Base-by-base conservation (phyloP, 495 filamentous ascomycete species). In the Aspergillus campestris region DNA sequence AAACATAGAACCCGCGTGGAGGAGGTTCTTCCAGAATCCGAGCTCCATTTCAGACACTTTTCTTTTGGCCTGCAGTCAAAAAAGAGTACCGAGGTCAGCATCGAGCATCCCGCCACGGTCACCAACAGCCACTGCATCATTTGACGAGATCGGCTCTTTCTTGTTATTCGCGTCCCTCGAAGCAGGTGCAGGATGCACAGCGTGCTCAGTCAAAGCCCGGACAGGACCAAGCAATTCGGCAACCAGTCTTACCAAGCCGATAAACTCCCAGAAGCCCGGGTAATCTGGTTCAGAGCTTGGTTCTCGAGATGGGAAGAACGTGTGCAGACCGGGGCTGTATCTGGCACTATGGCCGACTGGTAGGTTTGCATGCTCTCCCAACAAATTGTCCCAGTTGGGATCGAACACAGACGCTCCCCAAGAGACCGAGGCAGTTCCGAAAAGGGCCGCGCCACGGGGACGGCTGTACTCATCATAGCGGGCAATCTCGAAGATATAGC, bases 401-500 rank as follows among this genome's bases (percentile, higher is more conserved):
- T 74, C 65, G 42, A 67, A 77, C 4, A 84, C 34, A 0, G 67
- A 66, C 7, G 75, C 67, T 4, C 67, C 72, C 60, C 76, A 76
- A 8, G 57, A 56, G 32, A 56, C 57, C 14, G 34, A 2, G 59
- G 57, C 8, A 37, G 13, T 28, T 48, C 50, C 11, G 47, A 56
- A 6, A 59, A 60, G 34, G 36, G 57, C 44, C 49, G 51, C 24
- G 6, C 45, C 7, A 55, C 44, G 7, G 24, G 49, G 43, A 12
- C 50, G 60, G 24, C 49, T 50, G 60, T 79, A 81, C 15, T 58
- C 64, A 41, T 77, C 78, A 48, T 78, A 77, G 6, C 79, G 62
- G 11, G 74, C 62, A 14, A 84, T 60, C 46, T 84, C 75, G 4
- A 83, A 55, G 5, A 77, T 62, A 42, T 77, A 80, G 0, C 66